Conservation (phyloP, 2,329 filamentous ascomycete genomes). For the Fusarium palustre region DNA sequence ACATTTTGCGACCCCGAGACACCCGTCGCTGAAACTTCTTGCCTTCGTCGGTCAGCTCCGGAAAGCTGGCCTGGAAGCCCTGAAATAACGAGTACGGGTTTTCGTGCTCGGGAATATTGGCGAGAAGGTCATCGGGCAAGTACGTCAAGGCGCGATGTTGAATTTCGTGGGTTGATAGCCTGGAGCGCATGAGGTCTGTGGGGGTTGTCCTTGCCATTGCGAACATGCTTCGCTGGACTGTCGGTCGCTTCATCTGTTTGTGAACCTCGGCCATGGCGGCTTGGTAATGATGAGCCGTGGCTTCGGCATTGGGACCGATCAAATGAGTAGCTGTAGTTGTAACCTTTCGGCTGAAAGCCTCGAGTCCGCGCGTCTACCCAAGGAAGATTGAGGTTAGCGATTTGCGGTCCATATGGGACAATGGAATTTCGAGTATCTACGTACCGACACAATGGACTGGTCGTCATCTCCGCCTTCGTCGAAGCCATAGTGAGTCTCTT, state of each 20-base stretch:
- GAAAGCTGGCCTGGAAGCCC: constrained; percentile 92
- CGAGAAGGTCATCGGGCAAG: constrained; percentile 88
- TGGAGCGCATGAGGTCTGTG: constrained; percentile 92
- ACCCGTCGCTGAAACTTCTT: constrained; percentile 77
- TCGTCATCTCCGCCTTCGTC: constrained; percentile 61
- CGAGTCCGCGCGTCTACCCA: constrained; percentile 82
- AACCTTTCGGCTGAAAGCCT: constrained; percentile 94
- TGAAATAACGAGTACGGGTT: constrained; percentile 95
- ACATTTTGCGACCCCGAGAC: constrained; percentile 80
- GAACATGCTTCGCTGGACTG: constrained; percentile 89
- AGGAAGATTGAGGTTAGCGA: constrained; percentile 38
- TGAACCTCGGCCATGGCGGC: constrained; percentile 89
- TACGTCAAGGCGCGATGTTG: constrained; percentile 91
- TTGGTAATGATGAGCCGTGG: constrained; percentile 77
- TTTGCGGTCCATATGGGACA: constrained; percentile 32
- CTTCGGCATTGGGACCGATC: constrained; percentile 73
- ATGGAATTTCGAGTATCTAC: constrained; percentile 40
- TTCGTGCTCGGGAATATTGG: constrained; percentile 86
- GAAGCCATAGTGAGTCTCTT: constrained; percentile 60
- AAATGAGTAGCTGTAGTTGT: constrained; percentile 92
- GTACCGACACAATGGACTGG: constrained; percentile 60
- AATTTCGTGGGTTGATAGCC: constrained; percentile 90
- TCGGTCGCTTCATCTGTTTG: constrained; percentile 85
- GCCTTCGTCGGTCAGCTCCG: constrained; percentile 75
- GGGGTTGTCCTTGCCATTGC: constrained; percentile 90